These are phyloP conservation scores for Claviceps maximensis DNA, from an alignment of 2,329 filamentous ascomycete genomes.

Conservation along the genomic window DNA sequence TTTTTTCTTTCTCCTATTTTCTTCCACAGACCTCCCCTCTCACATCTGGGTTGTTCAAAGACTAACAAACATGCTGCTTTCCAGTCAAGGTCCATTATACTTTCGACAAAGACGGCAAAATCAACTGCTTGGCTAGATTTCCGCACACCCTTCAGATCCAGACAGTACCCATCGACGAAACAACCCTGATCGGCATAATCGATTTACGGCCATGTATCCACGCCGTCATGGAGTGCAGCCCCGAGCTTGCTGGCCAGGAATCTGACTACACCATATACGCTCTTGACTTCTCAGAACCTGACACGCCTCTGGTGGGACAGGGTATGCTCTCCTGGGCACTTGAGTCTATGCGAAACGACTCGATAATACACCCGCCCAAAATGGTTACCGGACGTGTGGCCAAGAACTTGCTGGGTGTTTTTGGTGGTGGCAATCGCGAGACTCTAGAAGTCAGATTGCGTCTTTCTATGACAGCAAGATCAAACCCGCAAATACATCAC, in stretches of 20 bases:
- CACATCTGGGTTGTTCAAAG: conserved; percentile 5
- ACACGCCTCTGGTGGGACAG: conserved; percentile 85
- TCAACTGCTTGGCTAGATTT: conserved; percentile 79
- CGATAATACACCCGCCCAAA: conserved; percentile 45
- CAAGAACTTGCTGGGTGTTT: conserved; percentile 72
- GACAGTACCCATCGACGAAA: conserved; percentile 68
- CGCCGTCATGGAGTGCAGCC: conserved; percentile 65
- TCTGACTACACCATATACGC: conserved; percentile 94
- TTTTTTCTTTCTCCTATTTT: too few species aligned
- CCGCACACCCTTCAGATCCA: conserved; percentile 69
- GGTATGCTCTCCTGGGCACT: conserved; percentile 85
- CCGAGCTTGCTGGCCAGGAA: conserved; percentile 59
- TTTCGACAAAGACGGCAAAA: conserved; percentile 78
- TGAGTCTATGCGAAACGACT: conserved; percentile 24
- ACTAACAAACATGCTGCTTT: conserved; percentile 9
- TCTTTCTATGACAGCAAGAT: conserved; percentile 62
- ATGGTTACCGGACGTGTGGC: conserved; percentile 84
- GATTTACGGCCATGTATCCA: conserved; percentile 79
- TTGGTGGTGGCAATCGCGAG: conserved; percentile 70
- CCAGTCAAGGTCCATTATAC: conserved; percentile 94
- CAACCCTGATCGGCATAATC: conserved; percentile 70
- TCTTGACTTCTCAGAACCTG: conserved; percentile 90
- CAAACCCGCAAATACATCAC: conserved; percentile 19
- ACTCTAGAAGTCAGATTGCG: conserved; percentile 88
- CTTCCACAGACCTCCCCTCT: conserved; percentile 1